phyloP scores from a whole-genome alignment of 208 protist species.

The Lotmaria passim region DNA sequence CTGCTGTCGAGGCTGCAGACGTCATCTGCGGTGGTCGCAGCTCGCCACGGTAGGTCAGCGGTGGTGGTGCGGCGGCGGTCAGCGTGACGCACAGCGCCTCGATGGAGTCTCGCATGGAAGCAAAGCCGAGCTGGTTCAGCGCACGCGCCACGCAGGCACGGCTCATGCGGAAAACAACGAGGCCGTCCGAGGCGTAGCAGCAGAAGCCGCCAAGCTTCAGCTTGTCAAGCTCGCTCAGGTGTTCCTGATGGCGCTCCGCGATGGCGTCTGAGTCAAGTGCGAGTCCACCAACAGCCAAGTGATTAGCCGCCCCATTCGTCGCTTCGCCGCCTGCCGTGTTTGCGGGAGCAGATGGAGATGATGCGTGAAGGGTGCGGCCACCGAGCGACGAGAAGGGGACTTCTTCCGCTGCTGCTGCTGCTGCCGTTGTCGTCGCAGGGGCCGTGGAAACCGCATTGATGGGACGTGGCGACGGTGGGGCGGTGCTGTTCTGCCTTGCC shows the following conservation, averaged over 20 bases:
- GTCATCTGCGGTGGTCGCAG: slow-evolving; percentile 34
- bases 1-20: too few relatives aligned
- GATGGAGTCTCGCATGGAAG: slow-evolving; percentile 38
- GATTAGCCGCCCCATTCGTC: not conserved
- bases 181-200: slow-evolving; percentile 51
- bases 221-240: not conserved
- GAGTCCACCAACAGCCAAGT: not conserved
- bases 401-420: too few relatives aligned
- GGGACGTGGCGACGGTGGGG: not conserved
- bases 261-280: slow-evolving; percentile 21
- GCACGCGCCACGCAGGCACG: slow-evolving; percentile 27
- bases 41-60: slow-evolving; percentile 48
- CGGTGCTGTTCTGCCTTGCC: too few relatives aligned
- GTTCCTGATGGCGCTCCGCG: not conserved
- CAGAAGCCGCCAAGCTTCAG: slow-evolving; percentile 33
- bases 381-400: too few relatives aligned
- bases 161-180: slow-evolving; percentile 45
- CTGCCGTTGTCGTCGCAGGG: not conserved
- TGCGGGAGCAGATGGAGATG: not conserved
- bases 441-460: not conserved
- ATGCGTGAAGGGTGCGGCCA: not conserved
- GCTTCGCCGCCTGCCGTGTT: not conserved
- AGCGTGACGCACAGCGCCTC: slow-evolving; percentile 53
- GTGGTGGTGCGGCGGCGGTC: slow-evolving; percentile 46
- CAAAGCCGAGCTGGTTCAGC: slow-evolving; percentile 38